phyloP scores from a whole-genome alignment of 1,284 basidiomycete genomes.

The Apiotrichum porosum region DNA sequence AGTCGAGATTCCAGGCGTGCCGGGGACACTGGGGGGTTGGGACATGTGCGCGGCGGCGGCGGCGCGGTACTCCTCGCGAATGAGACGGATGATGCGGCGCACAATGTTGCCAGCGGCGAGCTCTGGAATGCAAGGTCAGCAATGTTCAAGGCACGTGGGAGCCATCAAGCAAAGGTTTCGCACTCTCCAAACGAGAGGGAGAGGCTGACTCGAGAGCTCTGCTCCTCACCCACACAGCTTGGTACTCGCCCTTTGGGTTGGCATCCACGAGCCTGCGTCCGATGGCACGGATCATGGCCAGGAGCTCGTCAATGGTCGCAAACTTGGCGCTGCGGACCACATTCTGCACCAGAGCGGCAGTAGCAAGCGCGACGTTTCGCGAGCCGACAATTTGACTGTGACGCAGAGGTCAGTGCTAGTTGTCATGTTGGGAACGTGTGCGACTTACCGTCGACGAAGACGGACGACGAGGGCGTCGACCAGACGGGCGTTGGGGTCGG shows the following conservation, averaged over 20 bases:
- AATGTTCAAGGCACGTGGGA: no score
- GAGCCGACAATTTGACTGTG: slow-evolving; percentile 77
- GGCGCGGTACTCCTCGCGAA: slow-evolving; percentile 81
- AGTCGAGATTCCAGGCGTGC: slow-evolving; percentile 37
- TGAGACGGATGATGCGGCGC: slow-evolving; percentile 81
- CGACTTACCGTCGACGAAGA: slow-evolving; percentile 60
- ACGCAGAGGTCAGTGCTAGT: neutral
- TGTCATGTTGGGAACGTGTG: neutral
- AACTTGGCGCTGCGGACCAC: slow-evolving; percentile 84
- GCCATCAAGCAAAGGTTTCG: neutral
- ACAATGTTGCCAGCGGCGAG: slow-evolving; percentile 92
- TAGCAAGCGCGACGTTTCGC: slow-evolving; percentile 80
- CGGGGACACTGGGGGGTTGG: slow-evolving; percentile 35
- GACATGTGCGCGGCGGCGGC: slow-evolving; percentile 40
- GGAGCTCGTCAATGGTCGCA: slow-evolving; percentile 77
- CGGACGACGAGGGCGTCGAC: slow-evolving; percentile 63
- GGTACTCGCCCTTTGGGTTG: slow-evolving; percentile 76
- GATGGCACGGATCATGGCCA: slow-evolving; percentile 71
- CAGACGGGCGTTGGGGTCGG: slow-evolving; percentile 42
- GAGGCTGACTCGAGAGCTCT: no score
- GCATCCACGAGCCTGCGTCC: slow-evolving; percentile 77
- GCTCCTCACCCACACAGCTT: no score
- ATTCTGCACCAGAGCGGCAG: slow-evolving; percentile 76
- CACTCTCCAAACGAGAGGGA: no score
- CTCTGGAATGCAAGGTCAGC: slow-evolving; percentile 59